A percentile compares a stretch with the other conserved stretches of the same genome.
Evolutionary conservation across 345 rosid species (phyloP).

Genomic region (Cardamine occulta): DNA sequence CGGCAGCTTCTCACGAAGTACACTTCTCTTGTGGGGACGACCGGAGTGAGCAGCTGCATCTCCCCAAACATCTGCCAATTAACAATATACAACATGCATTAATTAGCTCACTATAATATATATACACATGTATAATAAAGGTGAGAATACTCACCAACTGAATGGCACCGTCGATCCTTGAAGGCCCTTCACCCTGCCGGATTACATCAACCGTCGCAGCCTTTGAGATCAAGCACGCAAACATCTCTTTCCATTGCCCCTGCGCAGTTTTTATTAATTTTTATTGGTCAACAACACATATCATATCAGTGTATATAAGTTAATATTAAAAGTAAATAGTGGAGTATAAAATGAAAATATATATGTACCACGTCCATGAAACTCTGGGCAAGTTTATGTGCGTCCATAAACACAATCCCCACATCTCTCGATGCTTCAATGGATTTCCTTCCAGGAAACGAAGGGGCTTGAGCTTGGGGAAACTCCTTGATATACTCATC

Average conservation of each 20-base stretch:
- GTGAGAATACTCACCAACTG: constrained; percentile 66
- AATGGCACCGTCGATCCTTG: constrained; percentile 67
- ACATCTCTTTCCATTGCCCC: constrained; percentile 98
- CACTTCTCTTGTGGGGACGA: constrained; percentile 91
- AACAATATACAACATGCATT: constrained; percentile 37
- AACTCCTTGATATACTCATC: constrained; percentile 87
- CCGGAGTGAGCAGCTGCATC: constrained; percentile 91
- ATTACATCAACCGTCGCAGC: constrained; percentile 84
- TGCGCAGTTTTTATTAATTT: constrained; percentile 35
- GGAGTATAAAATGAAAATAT: neutral
- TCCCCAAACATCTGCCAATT: constrained; percentile 97
- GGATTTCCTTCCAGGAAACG: constrained; percentile 56
- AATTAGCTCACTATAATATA: neutral
- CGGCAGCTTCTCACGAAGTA: constrained; percentile 84
- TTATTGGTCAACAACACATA: neutral
- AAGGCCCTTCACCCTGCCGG: constrained; percentile 77
- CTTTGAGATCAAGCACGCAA: constrained; percentile 90
- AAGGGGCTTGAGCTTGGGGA: constrained; percentile 49
- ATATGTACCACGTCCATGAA: constrained; percentile 85
- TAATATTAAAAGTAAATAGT: neutral
- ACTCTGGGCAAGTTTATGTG: constrained; percentile 73
- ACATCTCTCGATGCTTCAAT: constrained; percentile 92
- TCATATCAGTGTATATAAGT: neutral
- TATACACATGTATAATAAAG: neutral
- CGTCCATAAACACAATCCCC: constrained; percentile 78